A percentile compares a stretch with the other conserved stretches of the same genome.
Evolutionary conservation across 768 basidiomycete genomes (phyloP).

Genomic region (Filobasidium floriforme): DNA sequence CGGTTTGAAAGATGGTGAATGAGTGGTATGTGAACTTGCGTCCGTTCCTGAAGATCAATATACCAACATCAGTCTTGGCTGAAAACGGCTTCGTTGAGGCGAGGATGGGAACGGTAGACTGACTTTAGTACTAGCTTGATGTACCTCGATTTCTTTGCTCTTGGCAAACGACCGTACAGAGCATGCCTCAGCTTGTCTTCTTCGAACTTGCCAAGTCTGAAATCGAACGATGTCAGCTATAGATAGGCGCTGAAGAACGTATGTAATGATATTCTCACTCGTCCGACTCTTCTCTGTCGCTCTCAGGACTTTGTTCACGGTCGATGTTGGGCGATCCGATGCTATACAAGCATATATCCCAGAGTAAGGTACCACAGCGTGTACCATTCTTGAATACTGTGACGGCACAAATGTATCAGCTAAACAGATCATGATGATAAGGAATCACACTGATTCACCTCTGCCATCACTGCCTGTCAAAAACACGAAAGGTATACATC

Average conservation of each 20-base stretch:
- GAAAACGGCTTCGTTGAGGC: too few species aligned
- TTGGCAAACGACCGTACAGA: slow-evolving; percentile 1
- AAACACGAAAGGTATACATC: not conserved
- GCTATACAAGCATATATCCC: slow-evolving; percentile 19
- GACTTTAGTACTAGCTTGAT: slow-evolving; percentile 17
- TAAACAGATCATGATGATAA: not conserved
- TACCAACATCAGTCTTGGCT: not conserved
- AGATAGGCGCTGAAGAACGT: not conserved
- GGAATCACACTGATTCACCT: not conserved
- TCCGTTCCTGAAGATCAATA: slow-evolving; percentile 4
- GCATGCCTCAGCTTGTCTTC: slow-evolving; percentile 18
- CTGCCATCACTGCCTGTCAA: slow-evolving; percentile 15
- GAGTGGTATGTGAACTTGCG: slow-evolving; percentile 20
- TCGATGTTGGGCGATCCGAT: slow-evolving; percentile 8
- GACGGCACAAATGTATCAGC: not conserved
- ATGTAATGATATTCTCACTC: slow-evolving; percentile 5
- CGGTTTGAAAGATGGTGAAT: slow-evolving; percentile 11
- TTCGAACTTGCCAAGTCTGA: slow-evolving; percentile 3
- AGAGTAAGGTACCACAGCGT: slow-evolving; percentile 16
- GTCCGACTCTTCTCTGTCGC: slow-evolving; percentile 8
- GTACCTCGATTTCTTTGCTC: slow-evolving; percentile 2
- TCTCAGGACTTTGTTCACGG: slow-evolving; percentile 10
- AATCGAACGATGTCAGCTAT: not conserved
- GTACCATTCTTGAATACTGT: slow-evolving; percentile 18
- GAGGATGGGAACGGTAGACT: not conserved